A percentile compares a stretch with the other conserved stretches of the same genome.
Conservation (phyloP, 768 basidiomycete genomes). For the Mycena pura region DNA sequence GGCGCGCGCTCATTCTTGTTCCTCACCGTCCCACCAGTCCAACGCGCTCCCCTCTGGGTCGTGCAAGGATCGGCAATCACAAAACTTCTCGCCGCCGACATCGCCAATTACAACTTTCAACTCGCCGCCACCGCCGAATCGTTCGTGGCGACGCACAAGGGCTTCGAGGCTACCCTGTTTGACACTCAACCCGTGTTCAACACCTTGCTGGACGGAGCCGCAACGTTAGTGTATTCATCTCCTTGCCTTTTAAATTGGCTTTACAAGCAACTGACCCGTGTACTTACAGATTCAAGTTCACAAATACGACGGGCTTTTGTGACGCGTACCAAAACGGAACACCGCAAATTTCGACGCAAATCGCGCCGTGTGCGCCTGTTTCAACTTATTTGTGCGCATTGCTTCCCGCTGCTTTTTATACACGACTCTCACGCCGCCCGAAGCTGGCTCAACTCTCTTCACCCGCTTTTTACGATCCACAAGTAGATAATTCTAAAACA, state of each 20-base stretch:
- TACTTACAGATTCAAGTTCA: conserved; percentile 51
- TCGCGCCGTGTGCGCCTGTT: conserved; percentile 64
- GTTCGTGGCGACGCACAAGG: conserved; percentile 50
- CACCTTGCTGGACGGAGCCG: conserved; percentile 57
- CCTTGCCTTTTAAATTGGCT: not conserved
- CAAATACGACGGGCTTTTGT: conserved; percentile 65
- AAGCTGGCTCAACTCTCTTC: conserved; percentile 68
- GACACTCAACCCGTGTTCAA: conserved; percentile 68
- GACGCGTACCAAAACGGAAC: conserved; percentile 66
- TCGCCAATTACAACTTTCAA: conserved; percentile 59
- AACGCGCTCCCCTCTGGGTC: conserved; percentile 56
- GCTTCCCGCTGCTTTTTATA: not conserved
- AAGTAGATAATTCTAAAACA: conserved; percentile 42
- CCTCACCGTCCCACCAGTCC: conserved; percentile 65
- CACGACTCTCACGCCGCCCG: not conserved
- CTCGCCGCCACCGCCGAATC: conserved; percentile 43
- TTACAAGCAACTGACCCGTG: not conserved
- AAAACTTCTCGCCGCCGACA: conserved; percentile 41
- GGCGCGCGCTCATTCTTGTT: conserved; percentile 69
- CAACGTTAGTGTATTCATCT: conserved; percentile 31
- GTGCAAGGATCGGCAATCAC: conserved; percentile 47
- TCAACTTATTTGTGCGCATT: conserved; percentile 63
- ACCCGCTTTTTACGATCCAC: conserved; percentile 69
- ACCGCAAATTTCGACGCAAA: conserved; percentile 57
- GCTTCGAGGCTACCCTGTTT: conserved; percentile 56